Conservation (phyloP, 768 basidiomycete genomes). For the Auricularia auricula-judae region DNA sequence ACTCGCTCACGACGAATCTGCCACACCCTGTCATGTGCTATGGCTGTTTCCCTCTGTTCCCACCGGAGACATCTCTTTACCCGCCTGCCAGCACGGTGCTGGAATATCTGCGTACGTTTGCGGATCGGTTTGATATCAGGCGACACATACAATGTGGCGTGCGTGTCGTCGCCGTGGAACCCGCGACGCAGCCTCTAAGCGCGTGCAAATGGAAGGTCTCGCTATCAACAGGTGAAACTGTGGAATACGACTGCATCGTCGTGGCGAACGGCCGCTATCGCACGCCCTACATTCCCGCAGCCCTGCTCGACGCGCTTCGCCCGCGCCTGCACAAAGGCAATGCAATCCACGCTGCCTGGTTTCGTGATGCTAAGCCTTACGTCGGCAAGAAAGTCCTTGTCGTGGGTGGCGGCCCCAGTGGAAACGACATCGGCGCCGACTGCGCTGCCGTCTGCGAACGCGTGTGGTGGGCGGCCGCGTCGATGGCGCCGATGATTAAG, state of each 20-base stretch:
- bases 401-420: slow-evolving; percentile 48
- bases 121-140: slow-evolving; percentile 46
- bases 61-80: slow-evolving; percentile 60
- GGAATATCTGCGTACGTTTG: slow-evolving; percentile 59
- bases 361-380: slow-evolving; percentile 37
- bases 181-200: slow-evolving; percentile 20
- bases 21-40: slow-evolving; percentile 73
- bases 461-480: slow-evolving; percentile 4
- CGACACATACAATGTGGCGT: slow-evolving; percentile 56
- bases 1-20: slow-evolving; percentile 72
- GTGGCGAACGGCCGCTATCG: slow-evolving; percentile 71
- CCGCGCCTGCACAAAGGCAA: slow-evolving; percentile 42
- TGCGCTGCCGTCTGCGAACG: slow-evolving; percentile 21
- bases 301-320: slow-evolving; percentile 38
- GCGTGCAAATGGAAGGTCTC: slow-evolving; percentile 38
- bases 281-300: slow-evolving; percentile 48
- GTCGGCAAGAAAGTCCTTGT: slow-evolving; percentile 32
- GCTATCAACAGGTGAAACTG: slow-evolving; percentile 20
- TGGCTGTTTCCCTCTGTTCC: slow-evolving; percentile 44
- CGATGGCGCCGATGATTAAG: not conserved
- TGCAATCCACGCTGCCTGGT: slow-evolving; percentile 59
- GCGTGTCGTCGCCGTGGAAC: slow-evolving; percentile 29
- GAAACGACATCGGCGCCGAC: slow-evolving; percentile 55
- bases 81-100: slow-evolving; percentile 51
- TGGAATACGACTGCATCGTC: slow-evolving; percentile 51